phyloP scores from a whole-genome alignment of 345 rosid genomes.

The Arabidopsis thaliana region DNA sequence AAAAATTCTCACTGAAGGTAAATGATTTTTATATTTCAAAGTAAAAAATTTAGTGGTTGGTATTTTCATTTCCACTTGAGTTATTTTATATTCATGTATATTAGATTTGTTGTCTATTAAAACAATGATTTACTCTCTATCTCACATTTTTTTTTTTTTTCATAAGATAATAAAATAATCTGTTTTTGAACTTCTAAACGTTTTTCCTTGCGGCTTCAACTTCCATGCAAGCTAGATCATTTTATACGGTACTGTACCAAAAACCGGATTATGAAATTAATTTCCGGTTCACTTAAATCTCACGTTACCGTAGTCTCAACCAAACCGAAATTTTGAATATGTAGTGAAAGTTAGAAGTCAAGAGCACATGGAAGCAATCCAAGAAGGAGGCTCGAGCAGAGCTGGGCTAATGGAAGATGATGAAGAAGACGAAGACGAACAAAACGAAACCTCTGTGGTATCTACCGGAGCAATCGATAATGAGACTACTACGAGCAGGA shows the following conservation, averaged over 20 bases:
- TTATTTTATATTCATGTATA: neutral
- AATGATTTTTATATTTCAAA: neutral
- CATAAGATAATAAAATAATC: no score
- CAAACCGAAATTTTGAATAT: conserved; percentile 15
- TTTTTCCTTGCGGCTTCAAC: neutral
- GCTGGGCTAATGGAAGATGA: conserved; percentile 45
- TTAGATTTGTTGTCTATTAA: neutral
- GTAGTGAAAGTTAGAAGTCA: conserved; percentile 27
- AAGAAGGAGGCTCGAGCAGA: conserved; percentile 48
- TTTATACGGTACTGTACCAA: neutral
- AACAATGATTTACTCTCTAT: neutral
- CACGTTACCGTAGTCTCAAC: neutral
- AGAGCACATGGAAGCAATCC: conserved; percentile 55
- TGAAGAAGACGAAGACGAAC: conserved; percentile 30
- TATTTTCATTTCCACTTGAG: neutral
- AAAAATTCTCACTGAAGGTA: neutral
- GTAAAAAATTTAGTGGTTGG: neutral
- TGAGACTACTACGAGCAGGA: conserved; percentile 4
- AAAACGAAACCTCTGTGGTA: neutral
- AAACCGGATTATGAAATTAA: neutral
- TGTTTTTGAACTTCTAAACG: neutral
- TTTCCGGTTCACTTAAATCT: neutral
- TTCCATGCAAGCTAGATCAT: neutral
- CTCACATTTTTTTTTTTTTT: neutral
- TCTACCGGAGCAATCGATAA: neutral